These are phyloP conservation scores for Centella asiatica DNA, from an alignment of 129 eudicot species.

Conservation along the genomic window DNA sequence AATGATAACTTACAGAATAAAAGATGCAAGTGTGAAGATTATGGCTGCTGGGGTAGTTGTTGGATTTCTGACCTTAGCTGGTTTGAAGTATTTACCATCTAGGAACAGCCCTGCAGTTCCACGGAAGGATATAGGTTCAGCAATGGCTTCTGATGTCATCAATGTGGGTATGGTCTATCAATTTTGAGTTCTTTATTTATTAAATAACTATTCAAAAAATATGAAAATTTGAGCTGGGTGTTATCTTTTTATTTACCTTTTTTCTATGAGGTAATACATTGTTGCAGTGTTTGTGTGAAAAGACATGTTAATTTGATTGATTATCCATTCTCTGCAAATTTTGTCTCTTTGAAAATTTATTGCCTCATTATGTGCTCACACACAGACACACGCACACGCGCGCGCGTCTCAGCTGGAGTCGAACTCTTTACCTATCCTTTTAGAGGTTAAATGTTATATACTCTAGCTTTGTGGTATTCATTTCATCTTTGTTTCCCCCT, in stretches of 20 bases:
- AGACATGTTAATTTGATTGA: no score
- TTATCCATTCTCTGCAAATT: no score
- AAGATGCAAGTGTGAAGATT: slow-evolving; percentile 79
- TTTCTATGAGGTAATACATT: neutral
- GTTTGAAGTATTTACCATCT: slow-evolving; percentile 49
- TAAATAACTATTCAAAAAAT: neutral
- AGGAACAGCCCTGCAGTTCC: slow-evolving; percentile 27
- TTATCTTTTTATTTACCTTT: neutral
- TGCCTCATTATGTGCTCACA: no score
- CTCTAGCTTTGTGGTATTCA: no score
- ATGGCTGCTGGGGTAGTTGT: slow-evolving; percentile 84
- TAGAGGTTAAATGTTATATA: no score
- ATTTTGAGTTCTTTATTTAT: slow-evolving; percentile 5
- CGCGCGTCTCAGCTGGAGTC: no score
- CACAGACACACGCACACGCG: no score
- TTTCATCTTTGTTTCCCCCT: no score
- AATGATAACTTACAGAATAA: slow-evolving; percentile 53
- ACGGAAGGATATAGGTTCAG: slow-evolving; percentile 36
- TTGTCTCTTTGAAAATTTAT: no score
- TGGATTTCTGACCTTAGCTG: slow-evolving; percentile 65
- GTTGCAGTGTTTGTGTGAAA: neutral
- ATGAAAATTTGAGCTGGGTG: neutral
- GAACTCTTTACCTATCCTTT: no score
- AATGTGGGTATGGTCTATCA: slow-evolving; percentile 58
- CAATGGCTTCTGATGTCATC: slow-evolving; percentile 62